Evolutionary conservation across 805 yeast species (phyloP).

Genomic region (Kluyveromyces siamensis): DNA sequence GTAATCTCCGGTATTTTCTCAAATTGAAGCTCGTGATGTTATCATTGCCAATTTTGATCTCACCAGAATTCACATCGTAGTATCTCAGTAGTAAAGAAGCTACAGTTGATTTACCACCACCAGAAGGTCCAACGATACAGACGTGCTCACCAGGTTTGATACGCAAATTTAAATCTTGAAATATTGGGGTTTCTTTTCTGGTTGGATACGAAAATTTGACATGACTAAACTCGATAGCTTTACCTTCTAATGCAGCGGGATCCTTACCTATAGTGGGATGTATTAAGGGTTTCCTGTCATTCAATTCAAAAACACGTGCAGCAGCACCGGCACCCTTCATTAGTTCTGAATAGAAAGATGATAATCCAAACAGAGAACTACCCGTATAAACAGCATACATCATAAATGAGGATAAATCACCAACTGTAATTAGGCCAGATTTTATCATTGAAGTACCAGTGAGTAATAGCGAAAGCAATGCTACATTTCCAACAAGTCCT

Average conservation of each 20-base stretch:
- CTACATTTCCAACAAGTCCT: conserved; percentile 76
- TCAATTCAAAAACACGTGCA: conserved; percentile 77
- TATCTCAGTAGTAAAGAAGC: conserved; percentile 71
- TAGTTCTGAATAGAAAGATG: conserved; percentile 83
- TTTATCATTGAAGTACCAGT: conserved; percentile 79
- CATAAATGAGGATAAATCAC: conserved; percentile 86
- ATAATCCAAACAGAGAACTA: conserved; percentile 81
- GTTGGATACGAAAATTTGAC: conserved; percentile 78
- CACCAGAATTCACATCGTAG: conserved; percentile 69
- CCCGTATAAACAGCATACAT: conserved; percentile 95
- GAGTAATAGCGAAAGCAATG: conserved; percentile 65
- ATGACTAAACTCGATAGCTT: conserved; percentile 46
- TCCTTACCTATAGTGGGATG: conserved; percentile 52
- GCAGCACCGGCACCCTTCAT: conserved; percentile 99
- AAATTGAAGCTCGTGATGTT: conserved; percentile 58
- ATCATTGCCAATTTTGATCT: conserved; percentile 53
- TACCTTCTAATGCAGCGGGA: conserved; percentile 23
- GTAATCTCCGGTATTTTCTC: conserved; percentile 58
- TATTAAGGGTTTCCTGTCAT: conserved; percentile 68
- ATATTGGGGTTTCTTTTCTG: conserved; percentile 61
- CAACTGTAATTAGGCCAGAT: conserved; percentile 67
- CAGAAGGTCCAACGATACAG: conserved; percentile 95
- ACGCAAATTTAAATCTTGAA: conserved; percentile 47
- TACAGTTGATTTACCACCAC: conserved; percentile 90
- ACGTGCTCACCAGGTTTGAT: conserved; percentile 78